phyloP scores from a whole-genome alignment of 2,329 filamentous ascomycete species.

The Pseudogymnoascus sp. region DNA sequence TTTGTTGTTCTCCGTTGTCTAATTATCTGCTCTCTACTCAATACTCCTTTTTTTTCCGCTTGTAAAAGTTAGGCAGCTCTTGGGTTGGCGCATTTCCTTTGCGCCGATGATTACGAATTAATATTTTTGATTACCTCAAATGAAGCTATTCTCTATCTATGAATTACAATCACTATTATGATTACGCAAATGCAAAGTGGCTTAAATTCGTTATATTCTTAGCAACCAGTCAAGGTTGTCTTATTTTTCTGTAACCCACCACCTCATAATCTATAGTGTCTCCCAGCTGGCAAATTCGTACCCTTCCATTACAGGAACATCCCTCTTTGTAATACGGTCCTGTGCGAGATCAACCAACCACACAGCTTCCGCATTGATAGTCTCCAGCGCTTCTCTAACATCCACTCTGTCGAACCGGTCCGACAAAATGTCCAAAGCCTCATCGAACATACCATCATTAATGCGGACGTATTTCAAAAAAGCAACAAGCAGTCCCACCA shows the following conservation, averaged over 20 bases:
- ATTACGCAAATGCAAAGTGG: neutral
- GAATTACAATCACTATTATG: slow-evolving; percentile 10
- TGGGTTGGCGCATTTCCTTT: neutral
- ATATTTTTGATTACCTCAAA: slow-evolving; percentile 9
- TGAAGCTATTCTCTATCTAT: slow-evolving; percentile 10
- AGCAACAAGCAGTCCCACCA: slow-evolving; percentile 49
- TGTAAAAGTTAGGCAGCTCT: slow-evolving; percentile 6
- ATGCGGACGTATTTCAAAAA: slow-evolving; percentile 56
- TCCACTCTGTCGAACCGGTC: slow-evolving; percentile 40
- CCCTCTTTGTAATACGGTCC: slow-evolving; percentile 32
- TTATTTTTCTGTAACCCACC: slow-evolving; percentile 14
- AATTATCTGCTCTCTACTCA: slow-evolving; percentile 9
- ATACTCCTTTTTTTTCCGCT: neutral
- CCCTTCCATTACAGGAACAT: slow-evolving; percentile 37
- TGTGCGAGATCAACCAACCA: slow-evolving; percentile 56
- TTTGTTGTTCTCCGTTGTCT: neutral
- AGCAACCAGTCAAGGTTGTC: neutral
- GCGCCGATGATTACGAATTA: slow-evolving; percentile 6
- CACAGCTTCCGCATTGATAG: slow-evolving; percentile 64
- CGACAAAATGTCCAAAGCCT: slow-evolving; percentile 56
- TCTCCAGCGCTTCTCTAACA: slow-evolving; percentile 51
- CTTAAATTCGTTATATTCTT: neutral
- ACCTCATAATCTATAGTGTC: slow-evolving; percentile 15
- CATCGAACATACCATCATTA: slow-evolving; percentile 63
- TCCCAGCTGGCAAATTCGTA: slow-evolving; percentile 26